Conservation (phyloP, 139 green algal genomes). For the Closterium sp. region DNA sequence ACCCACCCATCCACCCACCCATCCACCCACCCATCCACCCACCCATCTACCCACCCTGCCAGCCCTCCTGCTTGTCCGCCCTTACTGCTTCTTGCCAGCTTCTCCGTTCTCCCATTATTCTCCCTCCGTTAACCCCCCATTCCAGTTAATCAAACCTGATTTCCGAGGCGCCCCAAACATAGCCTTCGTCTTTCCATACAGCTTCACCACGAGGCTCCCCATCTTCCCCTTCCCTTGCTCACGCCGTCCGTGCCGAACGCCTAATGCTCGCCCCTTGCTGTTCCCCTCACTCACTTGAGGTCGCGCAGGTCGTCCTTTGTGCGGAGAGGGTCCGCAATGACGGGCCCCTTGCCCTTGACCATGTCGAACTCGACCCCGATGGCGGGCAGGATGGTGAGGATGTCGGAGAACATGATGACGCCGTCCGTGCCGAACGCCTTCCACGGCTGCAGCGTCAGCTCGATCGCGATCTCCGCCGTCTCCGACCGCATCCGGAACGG, state of each 20-base stretch:
- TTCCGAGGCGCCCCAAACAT: too few relatives aligned
- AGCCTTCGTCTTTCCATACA: too few relatives aligned
- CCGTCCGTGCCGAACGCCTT: conserved; percentile 88
- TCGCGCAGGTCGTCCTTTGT: not conserved
- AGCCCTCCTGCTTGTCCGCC: too few relatives aligned
- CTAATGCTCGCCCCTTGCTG: too few relatives aligned
- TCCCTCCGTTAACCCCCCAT: not conserved
- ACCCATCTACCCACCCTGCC: too few relatives aligned
- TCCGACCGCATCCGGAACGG: conserved; percentile 91
- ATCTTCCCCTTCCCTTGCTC: too few relatives aligned
- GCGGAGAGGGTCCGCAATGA: conserved; percentile 70
- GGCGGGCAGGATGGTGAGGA: conserved; percentile 93
- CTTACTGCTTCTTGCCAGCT: not conserved
- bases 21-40: too few relatives aligned
- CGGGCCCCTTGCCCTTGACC: conserved; percentile 89
- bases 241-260: too few relatives aligned
- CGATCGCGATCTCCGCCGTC: conserved; percentile 91
- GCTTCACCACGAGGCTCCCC: too few relatives aligned
- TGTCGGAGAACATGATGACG: conserved; percentile 99
- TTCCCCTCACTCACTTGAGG: conserved; percentile 5
- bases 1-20: too few relatives aligned
- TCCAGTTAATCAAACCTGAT: not conserved
- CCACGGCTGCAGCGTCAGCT: conserved; percentile 95
- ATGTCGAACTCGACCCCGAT: conserved; percentile 98
- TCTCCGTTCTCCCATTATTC: not conserved